phyloP scores from a whole-genome alignment of 2,329 filamentous ascomycete genomes.

The Arthrobotrys conoides region DNA sequence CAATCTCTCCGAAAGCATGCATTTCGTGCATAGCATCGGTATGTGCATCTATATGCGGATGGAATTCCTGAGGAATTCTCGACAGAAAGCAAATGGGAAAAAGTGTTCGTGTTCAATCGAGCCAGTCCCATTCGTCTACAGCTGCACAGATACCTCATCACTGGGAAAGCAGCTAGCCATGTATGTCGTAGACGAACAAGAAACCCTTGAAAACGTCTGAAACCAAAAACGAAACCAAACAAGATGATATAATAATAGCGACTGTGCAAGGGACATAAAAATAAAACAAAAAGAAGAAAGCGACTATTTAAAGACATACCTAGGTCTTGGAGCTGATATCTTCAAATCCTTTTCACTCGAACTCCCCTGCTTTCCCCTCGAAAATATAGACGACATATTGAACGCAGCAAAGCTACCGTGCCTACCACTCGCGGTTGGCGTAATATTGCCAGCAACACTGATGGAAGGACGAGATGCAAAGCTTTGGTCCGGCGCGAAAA shows the following conservation, averaged over 20 bases:
- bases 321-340: conserved; percentile 37
- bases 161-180: conserved; percentile 12
- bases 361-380: conserved; percentile 33
- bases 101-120: neutral
- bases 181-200: conserved; percentile 4
- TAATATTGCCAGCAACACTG: conserved; percentile 31
- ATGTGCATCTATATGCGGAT: conserved; percentile 26
- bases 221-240: conserved; percentile 20
- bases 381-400: conserved; percentile 56
- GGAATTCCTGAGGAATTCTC: conserved; percentile 8
- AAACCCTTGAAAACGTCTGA: conserved; percentile 16
- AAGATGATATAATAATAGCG: neutral
- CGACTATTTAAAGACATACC: conserved; percentile 31
- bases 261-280: conserved; percentile 1
- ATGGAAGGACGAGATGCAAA: conserved; percentile 8
- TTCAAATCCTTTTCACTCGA: conserved; percentile 36
- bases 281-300: too few species aligned
- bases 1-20: conserved; percentile 8
- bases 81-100: neutral
- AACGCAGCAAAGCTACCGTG: conserved; percentile 42
- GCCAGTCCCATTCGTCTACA: neutral
- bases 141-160: too few species aligned
- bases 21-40: conserved; percentile 29
- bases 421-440: conserved; percentile 33
- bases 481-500: conserved; percentile 17